These are phyloP conservation scores for Calocera cornea DNA, from an alignment of 768 basidiomycete genomes.

Conservation along the genomic window DNA sequence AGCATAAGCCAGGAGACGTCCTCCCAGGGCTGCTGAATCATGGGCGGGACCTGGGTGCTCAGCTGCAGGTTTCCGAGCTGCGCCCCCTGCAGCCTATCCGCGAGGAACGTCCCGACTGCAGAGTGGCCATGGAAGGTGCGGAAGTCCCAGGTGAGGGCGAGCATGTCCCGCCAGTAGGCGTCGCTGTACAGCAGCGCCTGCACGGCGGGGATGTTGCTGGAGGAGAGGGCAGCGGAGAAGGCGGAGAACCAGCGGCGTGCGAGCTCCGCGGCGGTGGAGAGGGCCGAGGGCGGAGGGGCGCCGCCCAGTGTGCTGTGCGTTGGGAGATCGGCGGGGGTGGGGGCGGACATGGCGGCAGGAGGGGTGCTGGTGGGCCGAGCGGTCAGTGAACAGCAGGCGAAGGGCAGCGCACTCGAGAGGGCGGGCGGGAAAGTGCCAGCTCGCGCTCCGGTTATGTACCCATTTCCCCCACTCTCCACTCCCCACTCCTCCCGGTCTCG, in stretches of 20 bases:
- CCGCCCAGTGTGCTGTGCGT: background rate
- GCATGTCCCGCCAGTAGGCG: constrained; percentile 19
- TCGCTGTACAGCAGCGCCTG: constrained; percentile 6
- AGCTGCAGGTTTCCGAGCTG: too few species aligned
- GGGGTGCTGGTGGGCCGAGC: too few species aligned
- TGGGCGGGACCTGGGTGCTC: constrained; percentile 1
- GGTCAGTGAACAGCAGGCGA: too few species aligned
- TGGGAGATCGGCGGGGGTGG: background rate
- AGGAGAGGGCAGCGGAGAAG: background rate
- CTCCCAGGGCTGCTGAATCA: constrained; percentile 15
- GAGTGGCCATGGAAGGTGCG: background rate
- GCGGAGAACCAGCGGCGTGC: background rate
- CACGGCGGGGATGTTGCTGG: background rate
- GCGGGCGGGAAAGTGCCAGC: too few species aligned
- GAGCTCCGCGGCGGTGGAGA: background rate
- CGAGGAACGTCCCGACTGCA: background rate
- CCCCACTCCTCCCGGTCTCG: too few species aligned
- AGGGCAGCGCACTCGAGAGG: too few species aligned
- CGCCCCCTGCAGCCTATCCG: background rate
- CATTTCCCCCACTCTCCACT: too few species aligned
- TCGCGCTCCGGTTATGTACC: too few species aligned
- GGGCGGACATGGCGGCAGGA: background rate
- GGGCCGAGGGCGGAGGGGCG: background rate
- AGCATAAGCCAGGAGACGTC: constrained; percentile 18
- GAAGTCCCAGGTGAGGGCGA: constrained; percentile 8